A percentile compares a stretch with the other conserved stretches of the same genome.
These are phyloP conservation scores for Papiliotrema laurentii DNA, from an alignment of 1,284 basidiomycete species.

Conservation along the genomic window DNA sequence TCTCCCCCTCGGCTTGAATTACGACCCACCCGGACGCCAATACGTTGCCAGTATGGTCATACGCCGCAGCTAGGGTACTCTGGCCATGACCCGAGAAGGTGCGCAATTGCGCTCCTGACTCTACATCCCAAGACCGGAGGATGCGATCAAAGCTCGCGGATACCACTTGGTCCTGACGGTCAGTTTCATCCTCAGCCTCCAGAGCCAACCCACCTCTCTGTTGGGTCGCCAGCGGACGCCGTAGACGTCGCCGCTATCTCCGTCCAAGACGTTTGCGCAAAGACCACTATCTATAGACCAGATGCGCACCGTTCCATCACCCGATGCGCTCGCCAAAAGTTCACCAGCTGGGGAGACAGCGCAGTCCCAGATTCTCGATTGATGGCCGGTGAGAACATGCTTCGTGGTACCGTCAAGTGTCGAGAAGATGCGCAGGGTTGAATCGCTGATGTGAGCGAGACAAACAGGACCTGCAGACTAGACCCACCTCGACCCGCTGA, in stretches of 20 bases:
- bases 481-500: constrained; percentile 49
- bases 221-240: constrained; percentile 49
- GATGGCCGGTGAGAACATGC: constrained; percentile 44
- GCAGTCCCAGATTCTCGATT: constrained; percentile 50
- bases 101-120: constrained; percentile 46
- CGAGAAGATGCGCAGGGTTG: constrained; percentile 40
- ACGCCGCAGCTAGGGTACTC: constrained; percentile 49
- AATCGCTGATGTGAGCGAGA: constrained; percentile 25
- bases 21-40: constrained; percentile 50
- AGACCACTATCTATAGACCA: constrained; percentile 41
- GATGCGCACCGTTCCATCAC: constrained; percentile 50
- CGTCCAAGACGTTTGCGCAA: constrained; percentile 27
- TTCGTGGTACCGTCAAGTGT: constrained; percentile 18
- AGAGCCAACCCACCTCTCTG: constrained; percentile 21
- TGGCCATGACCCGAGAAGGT: constrained; percentile 53
- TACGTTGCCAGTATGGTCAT: constrained; percentile 49
- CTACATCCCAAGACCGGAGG: constrained; percentile 50
- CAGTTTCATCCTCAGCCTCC: neutral
- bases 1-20: constrained; percentile 1
- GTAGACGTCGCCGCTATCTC: constrained; percentile 51
- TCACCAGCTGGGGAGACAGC: constrained; percentile 31
- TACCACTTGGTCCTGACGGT: constrained; percentile 31
- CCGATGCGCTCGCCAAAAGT: constrained; percentile 45
- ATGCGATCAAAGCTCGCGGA: constrained; percentile 52
- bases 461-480: neutral